Evolutionary conservation across 305 asterid species (phyloP).

Genomic region (Ilex paraguariensis): DNA sequence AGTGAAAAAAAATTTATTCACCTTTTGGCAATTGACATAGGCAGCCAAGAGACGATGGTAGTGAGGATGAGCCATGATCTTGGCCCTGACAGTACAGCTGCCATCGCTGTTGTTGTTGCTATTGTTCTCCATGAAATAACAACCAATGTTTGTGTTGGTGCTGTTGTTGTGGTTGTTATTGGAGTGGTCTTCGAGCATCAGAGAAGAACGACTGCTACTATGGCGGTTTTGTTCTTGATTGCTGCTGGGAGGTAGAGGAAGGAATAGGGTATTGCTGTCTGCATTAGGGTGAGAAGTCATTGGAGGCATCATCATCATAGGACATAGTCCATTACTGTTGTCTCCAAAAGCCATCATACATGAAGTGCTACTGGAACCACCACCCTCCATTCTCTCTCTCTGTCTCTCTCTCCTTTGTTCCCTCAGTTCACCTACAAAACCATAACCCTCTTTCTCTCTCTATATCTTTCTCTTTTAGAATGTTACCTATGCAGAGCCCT

Average conservation of each 20-base stretch:
- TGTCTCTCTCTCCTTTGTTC: not conserved
- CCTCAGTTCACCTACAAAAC: constrained; percentile 12
- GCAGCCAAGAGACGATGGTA: constrained; percentile 83
- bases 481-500: constrained; percentile 38
- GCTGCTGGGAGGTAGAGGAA: constrained; percentile 23
- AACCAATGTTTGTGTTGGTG: constrained; percentile 29
- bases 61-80: constrained; percentile 94
- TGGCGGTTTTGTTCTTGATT: constrained; percentile 21
- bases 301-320: constrained; percentile 58
- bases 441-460: constrained; percentile 12
- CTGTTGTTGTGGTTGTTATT: constrained; percentile 8
- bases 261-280: constrained; percentile 26
- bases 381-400: constrained; percentile 31
- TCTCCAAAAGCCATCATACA: constrained; percentile 63
- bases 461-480: constrained; percentile 18
- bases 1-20: constrained; percentile 3
- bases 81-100: constrained; percentile 44
- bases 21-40: constrained; percentile 88
- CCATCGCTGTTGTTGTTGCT: constrained; percentile 17
- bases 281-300: constrained; percentile 21
- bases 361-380: constrained; percentile 28
- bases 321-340: constrained; percentile 36
- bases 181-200: constrained; percentile 29
- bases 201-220: constrained; percentile 16
- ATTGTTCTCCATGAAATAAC: constrained; percentile 58